These are phyloP conservation scores for Aspergillus sp. DNA, from an alignment of 2,329 filamentous ascomycete species.

Conservation along the genomic window DNA sequence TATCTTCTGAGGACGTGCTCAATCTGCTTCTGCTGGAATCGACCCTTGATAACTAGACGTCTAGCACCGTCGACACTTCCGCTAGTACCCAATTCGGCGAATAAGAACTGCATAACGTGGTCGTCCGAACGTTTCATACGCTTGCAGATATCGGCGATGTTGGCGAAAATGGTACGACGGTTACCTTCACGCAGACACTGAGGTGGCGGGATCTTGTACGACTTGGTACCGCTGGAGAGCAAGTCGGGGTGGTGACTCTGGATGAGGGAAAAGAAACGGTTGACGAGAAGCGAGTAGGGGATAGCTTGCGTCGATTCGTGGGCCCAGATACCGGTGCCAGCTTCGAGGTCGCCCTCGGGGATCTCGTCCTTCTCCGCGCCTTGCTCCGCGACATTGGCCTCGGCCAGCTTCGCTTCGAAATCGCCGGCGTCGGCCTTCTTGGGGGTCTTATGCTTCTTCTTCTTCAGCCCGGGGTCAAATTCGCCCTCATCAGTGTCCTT, in stretches of 20 bases:
- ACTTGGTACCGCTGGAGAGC: constrained; percentile 78
- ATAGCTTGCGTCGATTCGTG: constrained; percentile 73
- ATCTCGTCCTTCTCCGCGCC: constrained; percentile 52
- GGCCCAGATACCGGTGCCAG: constrained; percentile 83
- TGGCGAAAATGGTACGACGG: constrained; percentile 99
- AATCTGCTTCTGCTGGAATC: constrained; percentile 99
- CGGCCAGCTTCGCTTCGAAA: constrained; percentile 60
- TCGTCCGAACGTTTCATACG: constrained; percentile 98
- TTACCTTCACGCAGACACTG: constrained; percentile 99
- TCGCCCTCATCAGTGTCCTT: constrained; percentile 52
- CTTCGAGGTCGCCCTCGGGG: constrained; percentile 68
- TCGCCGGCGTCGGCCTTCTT: constrained; percentile 56
- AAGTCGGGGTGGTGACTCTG: constrained; percentile 96
- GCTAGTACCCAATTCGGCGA: constrained; percentile 95
- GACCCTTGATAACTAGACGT: constrained; percentile 95
- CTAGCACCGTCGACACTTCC: constrained; percentile 90
- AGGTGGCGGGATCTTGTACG: constrained; percentile 97
- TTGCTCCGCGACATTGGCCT: constrained; percentile 54
- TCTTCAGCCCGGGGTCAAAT: constrained; percentile 66
- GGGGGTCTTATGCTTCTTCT: constrained; percentile 73
- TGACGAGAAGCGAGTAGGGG: constrained; percentile 76
- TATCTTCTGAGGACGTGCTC: constrained; percentile 95
- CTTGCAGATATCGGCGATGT: constrained; percentile 98
- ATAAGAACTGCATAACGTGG: constrained; percentile 93
- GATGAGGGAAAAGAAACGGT: constrained; percentile 89